A percentile compares a stretch with the other conserved stretches of the same genome.
These are phyloP conservation scores for Syzygium aqueum DNA, from an alignment of 345 rosid species.

Conservation along the genomic window DNA sequence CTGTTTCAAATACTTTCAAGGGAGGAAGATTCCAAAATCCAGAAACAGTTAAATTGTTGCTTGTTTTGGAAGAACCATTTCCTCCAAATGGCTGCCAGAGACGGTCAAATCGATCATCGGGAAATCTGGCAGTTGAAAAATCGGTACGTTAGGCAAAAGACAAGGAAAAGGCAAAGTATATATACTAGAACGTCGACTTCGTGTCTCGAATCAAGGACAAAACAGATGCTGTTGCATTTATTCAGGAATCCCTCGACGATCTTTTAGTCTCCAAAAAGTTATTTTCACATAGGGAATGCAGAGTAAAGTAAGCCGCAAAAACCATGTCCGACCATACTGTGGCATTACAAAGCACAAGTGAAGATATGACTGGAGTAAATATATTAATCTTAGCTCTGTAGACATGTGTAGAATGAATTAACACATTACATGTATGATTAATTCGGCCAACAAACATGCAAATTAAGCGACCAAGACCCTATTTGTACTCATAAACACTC, in stretches of 20 bases:
- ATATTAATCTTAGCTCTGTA: background rate
- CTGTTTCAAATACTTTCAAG: slow-evolving; percentile 58
- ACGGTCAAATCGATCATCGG: slow-evolving; percentile 75
- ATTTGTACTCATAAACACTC: background rate
- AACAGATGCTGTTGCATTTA: background rate
- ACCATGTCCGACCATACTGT: background rate
- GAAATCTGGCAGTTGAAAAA: slow-evolving; percentile 35
- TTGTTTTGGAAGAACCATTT: slow-evolving; percentile 13
- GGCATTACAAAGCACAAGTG: background rate
- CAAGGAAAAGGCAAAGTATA: background rate
- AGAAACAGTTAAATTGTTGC: slow-evolving; percentile 40
- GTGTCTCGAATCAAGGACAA: background rate
- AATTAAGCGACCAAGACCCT: background rate
- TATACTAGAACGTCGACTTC: background rate
- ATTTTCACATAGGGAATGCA: background rate
- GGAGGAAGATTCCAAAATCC: slow-evolving; percentile 97
- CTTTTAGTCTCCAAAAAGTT: background rate
- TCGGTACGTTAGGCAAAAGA: background rate
- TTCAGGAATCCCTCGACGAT: background rate
- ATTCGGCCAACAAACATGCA: background rate
- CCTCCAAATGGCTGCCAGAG: slow-evolving; percentile 59
- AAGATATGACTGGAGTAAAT: background rate
- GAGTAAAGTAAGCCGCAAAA: background rate
- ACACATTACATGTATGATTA: background rate
- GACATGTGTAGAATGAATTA: background rate